Evolutionary conservation across 768 basidiomycete genomes (phyloP).

Genomic region (Mycena rebaudengoi): DNA sequence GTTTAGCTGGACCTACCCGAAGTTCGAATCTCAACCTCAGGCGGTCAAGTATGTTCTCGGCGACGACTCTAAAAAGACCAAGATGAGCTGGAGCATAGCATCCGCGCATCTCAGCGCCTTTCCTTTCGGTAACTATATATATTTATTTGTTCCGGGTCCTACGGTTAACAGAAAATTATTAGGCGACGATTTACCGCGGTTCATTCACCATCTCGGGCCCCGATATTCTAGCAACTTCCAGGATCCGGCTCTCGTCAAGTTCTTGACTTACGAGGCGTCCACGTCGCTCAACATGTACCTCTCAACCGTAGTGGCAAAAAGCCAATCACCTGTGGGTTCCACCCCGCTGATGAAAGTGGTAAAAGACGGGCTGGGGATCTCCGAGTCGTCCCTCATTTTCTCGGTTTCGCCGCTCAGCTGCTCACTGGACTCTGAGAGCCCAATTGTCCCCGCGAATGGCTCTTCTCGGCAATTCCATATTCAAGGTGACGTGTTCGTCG

Average conservation of each 20-base stretch:
- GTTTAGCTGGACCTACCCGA: conserved; percentile 72
- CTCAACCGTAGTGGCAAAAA: conserved; percentile 51
- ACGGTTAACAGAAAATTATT: background rate
- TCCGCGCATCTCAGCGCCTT: conserved; percentile 69
- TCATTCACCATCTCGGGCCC: conserved; percentile 85
- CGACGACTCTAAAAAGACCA: conserved; percentile 50
- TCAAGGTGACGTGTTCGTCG: conserved; percentile 65
- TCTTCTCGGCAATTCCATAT: conserved; percentile 32
- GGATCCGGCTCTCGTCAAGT: conserved; percentile 71
- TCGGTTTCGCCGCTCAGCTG: conserved; percentile 48
- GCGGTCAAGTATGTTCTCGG: conserved; percentile 63
- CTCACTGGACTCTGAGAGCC: conserved; percentile 6
- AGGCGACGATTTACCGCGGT: conserved; percentile 77
- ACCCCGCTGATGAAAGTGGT: conserved; percentile 59
- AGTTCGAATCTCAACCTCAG: conserved; percentile 46
- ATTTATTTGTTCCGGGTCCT: conserved; percentile 8
- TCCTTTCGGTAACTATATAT: conserved; percentile 58
- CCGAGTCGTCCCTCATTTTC: conserved; percentile 48
- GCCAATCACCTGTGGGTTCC: conserved; percentile 31
- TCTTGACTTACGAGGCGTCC: conserved; percentile 86
- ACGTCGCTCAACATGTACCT: conserved; percentile 87
- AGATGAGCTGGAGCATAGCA: conserved; percentile 73
- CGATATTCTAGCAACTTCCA: conserved; percentile 82
- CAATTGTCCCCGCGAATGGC: conserved; percentile 22
- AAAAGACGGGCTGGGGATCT: conserved; percentile 55